Percentiles rank a stretch among this genome's conserved stretches.
Evolutionary conservation across 306 rosid species (phyloP).

Genomic region (Malus orientalis): DNA sequence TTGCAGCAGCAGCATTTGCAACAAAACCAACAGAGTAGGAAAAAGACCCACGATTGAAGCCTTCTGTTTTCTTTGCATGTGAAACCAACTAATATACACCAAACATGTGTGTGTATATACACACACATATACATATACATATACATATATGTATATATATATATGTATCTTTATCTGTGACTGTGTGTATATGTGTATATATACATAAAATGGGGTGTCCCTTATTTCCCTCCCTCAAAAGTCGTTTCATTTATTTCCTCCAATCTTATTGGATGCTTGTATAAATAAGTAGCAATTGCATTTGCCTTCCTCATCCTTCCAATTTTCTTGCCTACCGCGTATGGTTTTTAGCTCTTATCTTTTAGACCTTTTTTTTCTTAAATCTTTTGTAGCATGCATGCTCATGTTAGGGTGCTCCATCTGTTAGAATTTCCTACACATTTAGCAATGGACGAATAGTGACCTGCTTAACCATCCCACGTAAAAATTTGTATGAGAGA

Average conservation of each 20-base stretch:
- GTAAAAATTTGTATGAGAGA: background rate
- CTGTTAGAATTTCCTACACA: background rate
- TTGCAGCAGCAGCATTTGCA: background rate
- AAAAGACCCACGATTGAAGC: conserved; percentile 20
- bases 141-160: too few species aligned
- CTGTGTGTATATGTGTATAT: background rate
- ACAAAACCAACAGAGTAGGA: conserved; percentile 12
- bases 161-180: too few species aligned
- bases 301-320: background rate
- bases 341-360: background rate
- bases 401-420: background rate
- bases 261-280: background rate
- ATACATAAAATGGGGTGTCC: background rate
- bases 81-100: background rate
- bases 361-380: background rate
- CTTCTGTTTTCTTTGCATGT: conserved; percentile 26
- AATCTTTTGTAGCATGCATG: background rate
- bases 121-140: too few species aligned
- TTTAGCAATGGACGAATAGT: background rate
- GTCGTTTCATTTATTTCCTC: background rate
- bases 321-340: background rate
- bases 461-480: background rate
- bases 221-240: background rate
- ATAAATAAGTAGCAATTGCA: background rate
- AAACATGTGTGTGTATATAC: too few species aligned